A percentile compares a stretch with the other conserved stretches of the same genome.
Evolutionary conservation across 139 green algal genomes (phyloP).

Genomic region (Monoraphidium neglectum): DNA sequence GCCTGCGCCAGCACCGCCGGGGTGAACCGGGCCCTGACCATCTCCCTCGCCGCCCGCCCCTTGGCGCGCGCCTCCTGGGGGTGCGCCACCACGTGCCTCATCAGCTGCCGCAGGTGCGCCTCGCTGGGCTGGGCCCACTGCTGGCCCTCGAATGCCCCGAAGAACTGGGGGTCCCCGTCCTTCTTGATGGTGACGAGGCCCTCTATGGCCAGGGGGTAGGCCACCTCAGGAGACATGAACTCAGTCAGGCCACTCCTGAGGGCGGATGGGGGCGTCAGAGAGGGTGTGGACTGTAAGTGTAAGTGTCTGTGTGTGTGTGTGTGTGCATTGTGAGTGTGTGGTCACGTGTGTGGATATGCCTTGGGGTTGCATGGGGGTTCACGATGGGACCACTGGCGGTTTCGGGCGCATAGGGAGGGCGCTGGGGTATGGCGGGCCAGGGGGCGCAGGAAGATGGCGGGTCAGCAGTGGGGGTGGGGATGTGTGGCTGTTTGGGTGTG

Average conservation of each 20-base stretch:
- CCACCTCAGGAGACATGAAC: conserved; percentile 17
- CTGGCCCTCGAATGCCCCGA: conserved; percentile 22
- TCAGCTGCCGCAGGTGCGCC: conserved; percentile 20
- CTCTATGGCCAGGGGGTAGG: conserved; percentile 23
- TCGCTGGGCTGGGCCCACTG: conserved; percentile 25
- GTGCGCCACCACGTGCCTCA: conserved; percentile 14
- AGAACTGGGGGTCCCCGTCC: conserved; percentile 29
- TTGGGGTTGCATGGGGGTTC: no score
- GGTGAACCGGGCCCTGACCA: conserved; percentile 56
- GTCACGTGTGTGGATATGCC: no score
- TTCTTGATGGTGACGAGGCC: not conserved
- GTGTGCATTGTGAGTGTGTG: not conserved
- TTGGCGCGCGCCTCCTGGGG: conserved; percentile 28
- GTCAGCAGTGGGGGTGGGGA: no score
- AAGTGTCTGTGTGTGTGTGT: not conserved
- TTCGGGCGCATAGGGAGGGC: no score
- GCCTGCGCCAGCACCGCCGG: conserved; percentile 45
- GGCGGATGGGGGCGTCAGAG: no score
- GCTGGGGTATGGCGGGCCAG: no score
- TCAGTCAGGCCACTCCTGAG: conserved; percentile 26
- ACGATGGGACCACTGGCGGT: no score
- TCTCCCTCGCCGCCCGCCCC: conserved; percentile 38
- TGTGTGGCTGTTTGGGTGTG: no score
- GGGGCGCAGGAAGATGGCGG: no score
- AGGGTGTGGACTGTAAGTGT: not conserved